Evolutionary conservation across 2,329 filamentous ascomycete genomes (phyloP), one percentile per base, ranked within the genome.

Genomic region (Capronia americana): DNA sequence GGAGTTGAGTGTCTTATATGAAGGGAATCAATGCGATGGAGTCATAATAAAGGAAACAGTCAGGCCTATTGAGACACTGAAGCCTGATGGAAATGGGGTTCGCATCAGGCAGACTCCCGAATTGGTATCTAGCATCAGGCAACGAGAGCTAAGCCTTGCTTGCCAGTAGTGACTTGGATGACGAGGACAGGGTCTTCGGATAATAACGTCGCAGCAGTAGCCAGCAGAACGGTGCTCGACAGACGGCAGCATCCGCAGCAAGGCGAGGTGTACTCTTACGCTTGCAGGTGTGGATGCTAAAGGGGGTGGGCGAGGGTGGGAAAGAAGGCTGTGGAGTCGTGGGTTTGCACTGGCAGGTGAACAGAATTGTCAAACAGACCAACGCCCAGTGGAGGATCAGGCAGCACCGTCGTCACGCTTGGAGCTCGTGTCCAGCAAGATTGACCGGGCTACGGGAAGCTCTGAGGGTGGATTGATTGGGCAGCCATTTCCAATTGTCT

Each of bases 51-150:
- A 65, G 50, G 63, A 60, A 44, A 57, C 63, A 60, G 63, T 26
- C 59, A 54, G 59, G 59, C 50, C 54, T 62, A 54, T 61, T 68
- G 26, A 57, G 60, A 30, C 41, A 32, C 30, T 63, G 58, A 65
- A 68, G 66, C 61, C 60, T 68, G 63, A 63, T 55, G 53, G 59
- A 44, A 34, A 62, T 62, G 53, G 59, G 60, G 38, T 44, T 46
- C 56, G 64, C 58, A 57, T 68, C 63, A 68, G 66, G 66, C 66
- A 68, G 66, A 65, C 54, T 50, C 12, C 60, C 60, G 55, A 62
- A 55, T 56, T 53, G 60, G 60, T 61, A 57, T 34, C 63, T 68
- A 68, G 63, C 63, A 68, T 64, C 60, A 68, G 66, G 66, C 66
- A 68, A 68, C 66, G 65, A 56, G 56, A 62, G 61, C 63, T 66